A percentile compares a stretch with the other conserved stretches of the same genome.
Evolutionary conservation across 2,329 filamentous ascomycete species (phyloP).

Genomic region (Fusarium hainanense): DNA sequence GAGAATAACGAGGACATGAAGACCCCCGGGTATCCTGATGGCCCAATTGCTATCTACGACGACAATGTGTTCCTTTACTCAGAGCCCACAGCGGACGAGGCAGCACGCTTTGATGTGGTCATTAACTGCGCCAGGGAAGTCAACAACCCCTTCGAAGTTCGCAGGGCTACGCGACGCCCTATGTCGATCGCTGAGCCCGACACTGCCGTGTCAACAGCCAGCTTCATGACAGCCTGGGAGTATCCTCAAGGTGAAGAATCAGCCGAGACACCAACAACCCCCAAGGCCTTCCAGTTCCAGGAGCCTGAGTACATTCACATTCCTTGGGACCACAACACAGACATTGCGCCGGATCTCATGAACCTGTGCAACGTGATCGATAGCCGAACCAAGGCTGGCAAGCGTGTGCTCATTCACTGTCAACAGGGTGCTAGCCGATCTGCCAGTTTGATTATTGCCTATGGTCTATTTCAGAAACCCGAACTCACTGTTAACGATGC

Average conservation of each 20-base stretch:
- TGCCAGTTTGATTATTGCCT: conserved; percentile 87
- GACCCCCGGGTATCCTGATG: conserved; percentile 83
- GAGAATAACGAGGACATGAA: conserved; percentile 82
- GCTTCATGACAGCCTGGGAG: conserved; percentile 71
- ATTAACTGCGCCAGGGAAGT: conserved; percentile 89
- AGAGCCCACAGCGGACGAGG: conserved; percentile 82
- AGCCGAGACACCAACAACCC: conserved; percentile 63
- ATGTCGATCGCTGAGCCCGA: conserved; percentile 57
- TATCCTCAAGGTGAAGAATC: conserved; percentile 57
- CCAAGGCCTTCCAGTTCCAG: conserved; percentile 62
- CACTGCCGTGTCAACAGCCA: conserved; percentile 67
- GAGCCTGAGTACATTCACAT: conserved; percentile 87
- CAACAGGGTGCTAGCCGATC: conserved; percentile 89
- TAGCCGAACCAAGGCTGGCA: conserved; percentile 75
- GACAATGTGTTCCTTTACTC: conserved; percentile 82
- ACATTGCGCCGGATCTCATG: conserved; percentile 82
- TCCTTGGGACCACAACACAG: conserved; percentile 89
- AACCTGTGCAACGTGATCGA: conserved; percentile 81
- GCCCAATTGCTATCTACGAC: conserved; percentile 83
- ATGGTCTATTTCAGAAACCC: conserved; percentile 83
- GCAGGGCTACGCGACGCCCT: conserved; percentile 43
- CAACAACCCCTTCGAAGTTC: conserved; percentile 74
- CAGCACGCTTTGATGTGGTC: conserved; percentile 81
- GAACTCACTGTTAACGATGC: conserved; percentile 83
- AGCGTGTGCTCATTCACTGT: conserved; percentile 84